Evolutionary conservation across 106 monocot species (phyloP).

Genomic region (Narthecium ossifragum): DNA sequence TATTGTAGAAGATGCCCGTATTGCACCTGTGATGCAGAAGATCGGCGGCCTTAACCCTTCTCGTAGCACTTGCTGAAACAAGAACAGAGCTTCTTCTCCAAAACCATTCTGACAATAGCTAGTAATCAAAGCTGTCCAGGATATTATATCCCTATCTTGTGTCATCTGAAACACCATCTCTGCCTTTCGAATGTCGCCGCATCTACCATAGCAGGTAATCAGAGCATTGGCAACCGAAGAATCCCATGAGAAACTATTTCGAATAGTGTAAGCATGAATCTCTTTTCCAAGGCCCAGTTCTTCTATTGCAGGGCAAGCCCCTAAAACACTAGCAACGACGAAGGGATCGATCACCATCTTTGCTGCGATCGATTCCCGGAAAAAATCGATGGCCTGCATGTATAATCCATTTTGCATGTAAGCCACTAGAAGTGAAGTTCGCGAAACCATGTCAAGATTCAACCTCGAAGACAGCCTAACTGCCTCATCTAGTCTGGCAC

Average conservation of each 20-base stretch:
- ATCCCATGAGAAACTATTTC: conserved; percentile 32
- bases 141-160: conserved; percentile 34
- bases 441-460: conserved; percentile 33
- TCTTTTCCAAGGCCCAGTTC: conserved; percentile 30
- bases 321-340: conserved; percentile 31
- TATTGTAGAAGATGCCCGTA: conserved; percentile 39
- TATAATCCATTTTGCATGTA: conserved; percentile 43
- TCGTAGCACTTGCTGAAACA: conserved; percentile 34
- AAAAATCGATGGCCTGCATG: conserved; percentile 27
- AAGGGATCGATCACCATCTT: conserved; percentile 30
- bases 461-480: conserved; percentile 23
- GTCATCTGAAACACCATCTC: conserved; percentile 33
- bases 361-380: conserved; percentile 32
- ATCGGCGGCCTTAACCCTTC: conserved; percentile 19
- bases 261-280: conserved; percentile 49
- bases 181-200: conserved; percentile 25
- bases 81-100: conserved; percentile 22
- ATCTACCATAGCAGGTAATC: conserved; percentile 55
- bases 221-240: conserved; percentile 35
- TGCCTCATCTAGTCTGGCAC: conserved; percentile 45
- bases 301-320: conserved; percentile 22
- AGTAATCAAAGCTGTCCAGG: conserved; percentile 50
- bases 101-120: conserved; percentile 42
- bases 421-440: conserved; percentile 50
- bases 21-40: conserved; percentile 25